Percentiles rank a stretch among this genome's conserved stretches.
phyloP scores from a whole-genome alignment of 139 green algal genomes.

The Chloropicon primus region DNA sequence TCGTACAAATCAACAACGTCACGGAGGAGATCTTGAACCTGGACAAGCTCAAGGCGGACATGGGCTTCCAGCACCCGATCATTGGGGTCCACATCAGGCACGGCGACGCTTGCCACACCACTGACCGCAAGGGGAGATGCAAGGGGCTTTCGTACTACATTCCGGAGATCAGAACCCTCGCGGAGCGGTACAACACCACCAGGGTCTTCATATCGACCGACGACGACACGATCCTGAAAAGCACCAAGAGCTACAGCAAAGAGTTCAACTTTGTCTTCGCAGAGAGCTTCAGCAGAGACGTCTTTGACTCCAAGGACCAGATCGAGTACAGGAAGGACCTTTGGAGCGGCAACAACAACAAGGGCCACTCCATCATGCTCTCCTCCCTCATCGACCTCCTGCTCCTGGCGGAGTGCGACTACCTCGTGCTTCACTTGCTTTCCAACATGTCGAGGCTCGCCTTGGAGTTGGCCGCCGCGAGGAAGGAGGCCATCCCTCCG shows the following conservation, averaged over 20 bases:
- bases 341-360: constrained; percentile 4
- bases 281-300: background rate
- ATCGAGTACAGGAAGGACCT: constrained; percentile 11
- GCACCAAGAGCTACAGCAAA: background rate
- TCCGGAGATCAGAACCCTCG: background rate
- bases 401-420: constrained; percentile 6
- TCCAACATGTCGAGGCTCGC: constrained; percentile 1
- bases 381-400: constrained; percentile 9
- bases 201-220: constrained; percentile 3
- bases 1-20: background rate
- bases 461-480: constrained; percentile 1
- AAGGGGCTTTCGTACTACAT: background rate
- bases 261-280: constrained; percentile 4
- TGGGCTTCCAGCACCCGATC: constrained; percentile 3
- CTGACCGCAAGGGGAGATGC: background rate
- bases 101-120: constrained; percentile 3
- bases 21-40: background rate
- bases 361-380: constrained; percentile 6
- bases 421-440: constrained; percentile 1
- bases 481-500: background rate
- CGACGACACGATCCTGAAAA: background rate
- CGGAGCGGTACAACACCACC: background rate
- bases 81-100: constrained; percentile 2
- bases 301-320: constrained; percentile 4
- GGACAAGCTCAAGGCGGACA: background rate